Evolutionary conservation across 2,329 filamentous ascomycete genomes (phyloP).

Genomic region (Scopulariopsis brevicaulis): DNA sequence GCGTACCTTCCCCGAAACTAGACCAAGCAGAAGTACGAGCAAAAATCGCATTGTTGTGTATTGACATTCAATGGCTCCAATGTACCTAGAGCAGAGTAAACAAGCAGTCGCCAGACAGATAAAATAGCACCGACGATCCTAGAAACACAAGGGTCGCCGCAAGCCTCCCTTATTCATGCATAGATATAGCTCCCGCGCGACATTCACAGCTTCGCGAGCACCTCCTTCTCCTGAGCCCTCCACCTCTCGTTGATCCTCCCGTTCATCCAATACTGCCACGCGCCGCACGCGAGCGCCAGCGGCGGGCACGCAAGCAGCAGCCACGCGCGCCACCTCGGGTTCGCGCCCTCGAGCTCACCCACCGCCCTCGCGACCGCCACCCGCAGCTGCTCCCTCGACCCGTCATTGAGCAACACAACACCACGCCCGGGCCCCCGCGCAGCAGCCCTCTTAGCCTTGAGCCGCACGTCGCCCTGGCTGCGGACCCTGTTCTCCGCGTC

Average conservation of each 20-base stretch:
- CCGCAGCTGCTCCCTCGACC: conserved; percentile 57
- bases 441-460: conserved; percentile 69
- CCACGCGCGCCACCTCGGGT: conserved; percentile 79
- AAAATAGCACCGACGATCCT: no score
- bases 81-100: no score
- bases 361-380: conserved; percentile 57
- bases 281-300: conserved; percentile 54
- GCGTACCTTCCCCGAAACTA: no score
- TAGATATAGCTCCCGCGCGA: neutral
- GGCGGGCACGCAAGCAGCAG: conserved; percentile 60
- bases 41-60: no score
- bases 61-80: no score
- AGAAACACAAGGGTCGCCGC: no score
- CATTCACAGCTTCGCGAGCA: conserved; percentile 27
- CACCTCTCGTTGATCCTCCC: conserved; percentile 57
- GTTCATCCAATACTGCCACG: conserved; percentile 66
- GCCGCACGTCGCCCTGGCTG: conserved; percentile 76
- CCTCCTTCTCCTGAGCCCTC: conserved; percentile 45
- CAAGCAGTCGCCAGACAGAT: no score
- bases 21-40: no score
- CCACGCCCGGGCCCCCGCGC: conserved; percentile 54
- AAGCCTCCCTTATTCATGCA: no score
- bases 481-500: conserved; percentile 79
- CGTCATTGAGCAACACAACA: conserved; percentile 86
- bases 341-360: conserved; percentile 44